Percentiles rank a stretch among this genome's conserved stretches.
These are phyloP conservation scores for Backusella tarrabulga DNA, from an alignment of 192 early-diverging fungal species.

Conservation along the genomic window DNA sequence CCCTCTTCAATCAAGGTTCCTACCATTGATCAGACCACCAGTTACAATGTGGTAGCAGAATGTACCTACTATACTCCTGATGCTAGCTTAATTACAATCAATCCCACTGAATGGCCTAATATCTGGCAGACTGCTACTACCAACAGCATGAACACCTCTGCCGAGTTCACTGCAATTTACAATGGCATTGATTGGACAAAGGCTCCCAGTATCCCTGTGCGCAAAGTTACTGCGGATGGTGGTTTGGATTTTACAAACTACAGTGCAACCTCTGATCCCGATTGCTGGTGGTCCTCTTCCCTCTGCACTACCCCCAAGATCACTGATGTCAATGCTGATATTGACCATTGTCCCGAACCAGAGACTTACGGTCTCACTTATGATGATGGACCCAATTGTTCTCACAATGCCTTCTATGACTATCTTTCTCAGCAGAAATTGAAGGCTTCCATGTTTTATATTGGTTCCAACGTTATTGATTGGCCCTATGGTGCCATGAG, in stretches of 20 bases:
- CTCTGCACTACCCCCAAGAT: conserved; percentile 34
- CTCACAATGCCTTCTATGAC: conserved; percentile 38
- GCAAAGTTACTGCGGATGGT: conserved; percentile 16
- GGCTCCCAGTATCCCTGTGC: conserved; percentile 31
- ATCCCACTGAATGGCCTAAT: conserved; percentile 17
- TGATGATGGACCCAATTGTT: conserved; percentile 59
- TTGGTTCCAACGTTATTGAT: conserved; percentile 53
- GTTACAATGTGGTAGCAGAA: conserved; percentile 5
- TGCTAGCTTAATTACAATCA: conserved; percentile 1
- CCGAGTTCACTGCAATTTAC: conserved; percentile 37
- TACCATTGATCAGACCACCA: conserved; percentile 20
- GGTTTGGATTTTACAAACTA: conserved; percentile 26
- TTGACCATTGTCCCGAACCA: conserved; percentile 26
- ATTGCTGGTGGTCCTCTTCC: conserved; percentile 45
- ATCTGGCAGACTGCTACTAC: conserved; percentile 20
- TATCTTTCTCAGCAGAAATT: conserved; percentile 39
- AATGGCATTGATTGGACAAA: conserved; percentile 40
- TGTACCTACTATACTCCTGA: conserved; percentile 18
- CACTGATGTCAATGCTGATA: conserved; percentile 33
- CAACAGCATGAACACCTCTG: conserved; percentile 30
- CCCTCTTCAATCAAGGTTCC: conserved; percentile 13
- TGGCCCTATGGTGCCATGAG: conserved; percentile 38
- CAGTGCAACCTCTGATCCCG: conserved; percentile 6
- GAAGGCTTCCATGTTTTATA: conserved; percentile 60
- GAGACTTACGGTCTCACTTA: conserved; percentile 56